Evolutionary conservation across 2,329 filamentous ascomycete genomes (phyloP).

Genomic region (Ceratocystis lukuohia): DNA sequence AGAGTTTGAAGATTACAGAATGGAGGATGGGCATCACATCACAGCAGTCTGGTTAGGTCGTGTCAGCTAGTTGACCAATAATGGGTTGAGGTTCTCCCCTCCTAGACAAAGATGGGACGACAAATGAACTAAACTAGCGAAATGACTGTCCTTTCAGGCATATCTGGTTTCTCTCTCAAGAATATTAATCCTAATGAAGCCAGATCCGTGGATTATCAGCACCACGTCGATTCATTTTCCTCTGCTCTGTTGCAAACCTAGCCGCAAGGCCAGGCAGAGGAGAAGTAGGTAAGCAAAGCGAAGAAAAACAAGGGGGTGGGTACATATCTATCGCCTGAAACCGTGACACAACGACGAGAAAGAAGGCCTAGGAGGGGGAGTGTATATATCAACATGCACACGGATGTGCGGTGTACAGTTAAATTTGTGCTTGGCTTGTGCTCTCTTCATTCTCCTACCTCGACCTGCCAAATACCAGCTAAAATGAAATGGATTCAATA

Average conservation of each 20-base stretch:
- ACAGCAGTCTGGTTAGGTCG: no score
- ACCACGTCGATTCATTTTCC: conserved; percentile 3
- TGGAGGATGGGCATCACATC: background rate
- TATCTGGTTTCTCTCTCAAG: background rate
- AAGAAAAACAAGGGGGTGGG: background rate
- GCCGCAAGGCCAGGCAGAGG: background rate
- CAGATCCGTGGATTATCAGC: background rate
- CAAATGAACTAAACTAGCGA: no score
- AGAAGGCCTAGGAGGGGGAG: background rate
- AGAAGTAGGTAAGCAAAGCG: background rate
- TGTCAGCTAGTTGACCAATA: no score
- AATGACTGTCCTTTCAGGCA: no score
- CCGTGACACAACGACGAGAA: background rate
- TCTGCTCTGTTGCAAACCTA: background rate
- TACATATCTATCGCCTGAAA: conserved; percentile 9
- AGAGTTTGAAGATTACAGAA: background rate
- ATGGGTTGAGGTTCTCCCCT: no score
- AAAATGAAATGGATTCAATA: conserved; percentile 7
- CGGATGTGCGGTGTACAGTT: no score
- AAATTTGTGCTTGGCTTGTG: background rate
- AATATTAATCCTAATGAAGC: background rate
- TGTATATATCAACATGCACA: background rate
- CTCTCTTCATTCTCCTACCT: background rate
- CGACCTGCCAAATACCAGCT: background rate
- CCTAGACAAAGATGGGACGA: background rate